Evolutionary conservation across 768 basidiomycete genomes (phyloP).

Genomic region (Termitomyces titanicus): DNA sequence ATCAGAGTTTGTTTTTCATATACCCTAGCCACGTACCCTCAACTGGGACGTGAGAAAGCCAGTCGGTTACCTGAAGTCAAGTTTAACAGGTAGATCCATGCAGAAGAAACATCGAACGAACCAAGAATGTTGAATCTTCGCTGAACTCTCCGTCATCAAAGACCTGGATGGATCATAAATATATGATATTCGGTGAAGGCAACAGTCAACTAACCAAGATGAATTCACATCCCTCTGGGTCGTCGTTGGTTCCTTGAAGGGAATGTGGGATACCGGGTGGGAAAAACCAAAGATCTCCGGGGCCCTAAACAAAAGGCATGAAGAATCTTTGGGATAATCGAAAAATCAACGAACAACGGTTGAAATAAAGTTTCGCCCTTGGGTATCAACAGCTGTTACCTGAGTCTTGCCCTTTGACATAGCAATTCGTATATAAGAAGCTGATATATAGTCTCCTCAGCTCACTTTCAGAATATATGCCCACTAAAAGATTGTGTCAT

Average conservation of each 20-base stretch:
- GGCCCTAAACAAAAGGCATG: conserved; percentile 21
- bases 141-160: conserved; percentile 50
- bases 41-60: conserved; percentile 50
- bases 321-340: too few relatives aligned
- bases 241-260: conserved; percentile 45
- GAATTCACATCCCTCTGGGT: conserved; percentile 48
- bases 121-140: conserved; percentile 52
- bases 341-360: conserved; percentile 38
- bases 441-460: background rate
- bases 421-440: background rate
- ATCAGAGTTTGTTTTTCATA: background rate
- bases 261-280: conserved; percentile 55
- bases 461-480: conserved; percentile 45
- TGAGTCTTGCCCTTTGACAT: conserved; percentile 39
- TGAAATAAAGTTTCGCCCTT: conserved; percentile 46
- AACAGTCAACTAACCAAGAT: conserved; percentile 33
- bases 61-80: conserved; percentile 43
- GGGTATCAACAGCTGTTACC: conserved; percentile 42
- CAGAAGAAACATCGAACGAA: conserved; percentile 9
- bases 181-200: background rate
- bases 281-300: conserved; percentile 56
- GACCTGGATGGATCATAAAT: conserved; percentile 26
- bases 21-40: conserved; percentile 27
- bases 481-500: conserved; percentile 32
- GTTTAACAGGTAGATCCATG: background rate